Evolutionary conservation across 139 green algal genomes (phyloP).

Genomic region (Trebouxia sp.): DNA sequence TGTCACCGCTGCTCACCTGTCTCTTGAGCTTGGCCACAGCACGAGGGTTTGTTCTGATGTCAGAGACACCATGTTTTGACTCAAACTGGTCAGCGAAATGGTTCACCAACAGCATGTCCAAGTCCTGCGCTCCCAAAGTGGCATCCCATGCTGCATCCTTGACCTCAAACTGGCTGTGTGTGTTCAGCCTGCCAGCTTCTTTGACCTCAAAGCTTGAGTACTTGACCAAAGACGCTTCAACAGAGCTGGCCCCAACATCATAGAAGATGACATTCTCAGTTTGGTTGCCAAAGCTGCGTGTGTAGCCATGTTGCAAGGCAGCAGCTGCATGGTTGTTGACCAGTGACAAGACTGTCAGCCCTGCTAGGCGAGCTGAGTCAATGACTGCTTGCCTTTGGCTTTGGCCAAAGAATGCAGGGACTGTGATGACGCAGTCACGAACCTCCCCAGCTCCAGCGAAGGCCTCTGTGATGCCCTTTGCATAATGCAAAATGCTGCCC

Average conservation of each 20-base stretch:
- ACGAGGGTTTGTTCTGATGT: slow-evolving; percentile 64
- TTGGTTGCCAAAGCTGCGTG: slow-evolving; percentile 86
- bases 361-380: slow-evolving; percentile 77
- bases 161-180: slow-evolving; percentile 88
- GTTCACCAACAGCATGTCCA: slow-evolving; percentile 86
- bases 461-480: slow-evolving; percentile 70
- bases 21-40: slow-evolving; percentile 91
- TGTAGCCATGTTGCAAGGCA: slow-evolving; percentile 97
- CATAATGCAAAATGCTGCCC: slow-evolving; percentile 90
- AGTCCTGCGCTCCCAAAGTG: slow-evolving; percentile 70
- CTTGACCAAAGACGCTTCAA: slow-evolving; percentile 66
- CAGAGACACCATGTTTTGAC: slow-evolving; percentile 59
- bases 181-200: slow-evolving; percentile 67
- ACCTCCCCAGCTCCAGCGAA: slow-evolving; percentile 68
- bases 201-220: slow-evolving; percentile 82
- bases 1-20: slow-evolving; percentile 38
- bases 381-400: slow-evolving; percentile 79
- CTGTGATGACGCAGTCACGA: slow-evolving; percentile 80
- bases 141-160: slow-evolving; percentile 88
- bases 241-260: slow-evolving; percentile 85
- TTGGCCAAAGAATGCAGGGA: slow-evolving; percentile 88
- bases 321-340: slow-evolving; percentile 89
- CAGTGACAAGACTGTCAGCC: slow-evolving; percentile 86
- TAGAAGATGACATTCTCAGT: slow-evolving; percentile 78
- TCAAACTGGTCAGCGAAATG: slow-evolving; percentile 91